Evolutionary conservation across 805 yeast species (phyloP), one percentile per base, ranked within the genome.

Genomic region (Myxozyma mucilagina): DNA sequence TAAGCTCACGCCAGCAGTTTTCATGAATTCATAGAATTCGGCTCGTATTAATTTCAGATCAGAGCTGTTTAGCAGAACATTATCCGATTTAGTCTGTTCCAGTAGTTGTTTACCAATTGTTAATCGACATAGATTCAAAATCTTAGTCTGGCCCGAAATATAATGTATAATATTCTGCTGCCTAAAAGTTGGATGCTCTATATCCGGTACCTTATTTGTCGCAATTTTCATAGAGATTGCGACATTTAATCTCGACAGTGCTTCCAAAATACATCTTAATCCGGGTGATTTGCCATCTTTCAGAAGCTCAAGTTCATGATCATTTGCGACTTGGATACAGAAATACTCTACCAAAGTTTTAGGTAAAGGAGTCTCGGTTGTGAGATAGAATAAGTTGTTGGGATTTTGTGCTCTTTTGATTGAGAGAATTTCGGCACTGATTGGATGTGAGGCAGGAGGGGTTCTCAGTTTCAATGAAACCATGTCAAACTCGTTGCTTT

Each of bases 381-480:
- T 43, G 13, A 62, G 42, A 31, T 56, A 36, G 32, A 43, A 59
- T 38, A 55, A 24, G n/a, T 31, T 32, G 6, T 48, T 32, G 11
- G 47, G 24, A 11, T 11, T 13, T 10, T 29, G 38, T 16, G 38
- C 29, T 7, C 47, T 4, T 20, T 20, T 14, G 8, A 8, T 41
- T 16, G 31, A 14, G 4, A 57, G 41, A 18, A 38, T 35, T 9
- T 41, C 42, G 16, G 48, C 13, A 34, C 53, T 36, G 1, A 39
- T 42, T 13, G 42, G 31, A 13, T 41, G n/a, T 41, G 53, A 6
- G 8, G 50, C 31, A 3, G 39, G 47, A 18, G 59, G 41, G 8
- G 34, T n/a, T 16, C 50, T 47, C 8, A 89, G 74, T 69, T 83
- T 83, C 59, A 90, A 77, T 4, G 87, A 80, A 47, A 91, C 78